A percentile compares a stretch with the other conserved stretches of the same genome.
Conservation (phyloP, 345 rosid genomes). For the Dipteronia dyeriana region DNA sequence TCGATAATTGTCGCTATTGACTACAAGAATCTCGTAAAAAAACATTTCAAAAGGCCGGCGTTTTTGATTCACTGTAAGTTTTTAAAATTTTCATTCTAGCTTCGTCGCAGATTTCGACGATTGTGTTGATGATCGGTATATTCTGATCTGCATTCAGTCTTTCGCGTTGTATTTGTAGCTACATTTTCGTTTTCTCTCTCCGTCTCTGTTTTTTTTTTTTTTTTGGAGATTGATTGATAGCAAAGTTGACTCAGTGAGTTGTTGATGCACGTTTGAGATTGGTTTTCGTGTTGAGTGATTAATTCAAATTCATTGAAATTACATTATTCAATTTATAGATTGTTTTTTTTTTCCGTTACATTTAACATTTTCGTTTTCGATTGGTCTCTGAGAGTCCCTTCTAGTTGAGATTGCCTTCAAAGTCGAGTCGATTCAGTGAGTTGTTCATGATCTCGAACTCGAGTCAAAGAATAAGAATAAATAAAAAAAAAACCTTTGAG, state of each 20-base stretch:
- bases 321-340: background rate
- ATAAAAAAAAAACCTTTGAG: background rate
- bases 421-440: constrained; percentile 18
- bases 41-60: constrained; percentile 26
- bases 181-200: background rate
- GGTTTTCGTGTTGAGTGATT: background rate
- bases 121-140: background rate
- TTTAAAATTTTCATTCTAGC: background rate
- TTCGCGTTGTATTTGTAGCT: background rate
- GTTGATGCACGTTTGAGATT: no score
- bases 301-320: no score
- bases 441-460: background rate
- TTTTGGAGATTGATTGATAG: background rate
- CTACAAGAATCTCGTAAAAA: constrained; percentile 13
- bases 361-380: background rate
- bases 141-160: background rate
- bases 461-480: background rate
- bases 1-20: constrained; percentile 28
- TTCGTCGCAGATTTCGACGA: background rate
- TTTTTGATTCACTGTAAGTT: constrained; percentile 25
- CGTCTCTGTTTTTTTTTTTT: background rate
- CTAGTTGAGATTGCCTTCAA: background rate
- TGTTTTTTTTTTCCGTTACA: background rate
- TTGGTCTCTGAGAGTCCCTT: background rate
- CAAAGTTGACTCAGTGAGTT: background rate